Conservation (phyloP, 352 stramenopile species). For the Phytophthora sp. region DNA sequence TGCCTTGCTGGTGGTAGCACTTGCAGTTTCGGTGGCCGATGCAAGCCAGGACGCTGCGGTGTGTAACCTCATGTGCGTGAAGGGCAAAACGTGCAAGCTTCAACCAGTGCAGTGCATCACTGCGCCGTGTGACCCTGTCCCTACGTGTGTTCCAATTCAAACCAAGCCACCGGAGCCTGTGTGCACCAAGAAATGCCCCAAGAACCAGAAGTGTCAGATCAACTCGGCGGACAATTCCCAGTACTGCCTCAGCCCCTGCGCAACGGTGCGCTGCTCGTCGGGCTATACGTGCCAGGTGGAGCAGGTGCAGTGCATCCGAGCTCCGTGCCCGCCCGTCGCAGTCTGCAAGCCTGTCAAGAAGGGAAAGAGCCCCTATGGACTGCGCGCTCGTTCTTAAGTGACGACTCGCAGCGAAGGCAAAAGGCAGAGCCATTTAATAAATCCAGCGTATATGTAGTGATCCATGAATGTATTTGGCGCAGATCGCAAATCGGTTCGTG, state of each 20-base stretch:
- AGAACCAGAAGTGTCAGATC: constrained; percentile 26
- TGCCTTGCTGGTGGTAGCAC: constrained; percentile 4
- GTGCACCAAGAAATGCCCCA: constrained; percentile 26
- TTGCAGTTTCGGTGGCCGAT: neutral
- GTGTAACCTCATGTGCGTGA: constrained; percentile 14
- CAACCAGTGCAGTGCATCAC: constrained; percentile 22
- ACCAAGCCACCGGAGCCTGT: too few relatives aligned
- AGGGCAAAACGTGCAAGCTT: constrained; percentile 18
- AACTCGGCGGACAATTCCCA: constrained; percentile 18
- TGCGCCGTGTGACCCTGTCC: constrained; percentile 17
- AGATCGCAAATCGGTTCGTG: too few relatives aligned
- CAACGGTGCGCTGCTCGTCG: constrained; percentile 16
- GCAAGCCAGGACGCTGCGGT: neutral
- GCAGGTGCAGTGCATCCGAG: constrained; percentile 28
- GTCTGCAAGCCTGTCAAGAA: constrained; percentile 25
- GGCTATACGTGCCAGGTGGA: constrained; percentile 23
- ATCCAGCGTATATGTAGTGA: too few relatives aligned
- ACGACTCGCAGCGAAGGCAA: too few relatives aligned
- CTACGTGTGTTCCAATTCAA: too few relatives aligned
- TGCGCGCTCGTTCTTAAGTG: too few relatives aligned
- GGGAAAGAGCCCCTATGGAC: neutral
- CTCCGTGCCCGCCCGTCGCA: constrained; percentile 23
- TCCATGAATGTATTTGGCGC: too few relatives aligned
- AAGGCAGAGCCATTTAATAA: too few relatives aligned
- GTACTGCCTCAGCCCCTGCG: constrained; percentile 27